Percentiles rank a stretch among this genome's conserved stretches.
Conservation (phyloP, 1,139 yeast genomes). For the Wickerhamomyces sp. region DNA sequence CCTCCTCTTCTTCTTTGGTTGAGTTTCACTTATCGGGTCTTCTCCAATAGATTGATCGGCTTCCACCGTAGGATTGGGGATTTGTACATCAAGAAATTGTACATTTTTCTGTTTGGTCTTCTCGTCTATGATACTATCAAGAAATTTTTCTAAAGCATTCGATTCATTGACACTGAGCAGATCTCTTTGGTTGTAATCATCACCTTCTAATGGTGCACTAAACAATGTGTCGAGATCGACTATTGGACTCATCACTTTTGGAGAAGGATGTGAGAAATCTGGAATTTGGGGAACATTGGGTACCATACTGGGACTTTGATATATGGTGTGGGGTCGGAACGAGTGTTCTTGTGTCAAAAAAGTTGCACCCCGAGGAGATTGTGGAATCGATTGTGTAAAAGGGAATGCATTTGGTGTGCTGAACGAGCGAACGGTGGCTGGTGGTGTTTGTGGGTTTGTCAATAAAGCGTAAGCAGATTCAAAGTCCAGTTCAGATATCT, state of each 20-base stretch:
- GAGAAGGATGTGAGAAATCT: slow-evolving; percentile 7
- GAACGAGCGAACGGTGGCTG: slow-evolving; percentile 1
- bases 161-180: slow-evolving; percentile 26
- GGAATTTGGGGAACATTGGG: neutral
- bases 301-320: neutral
- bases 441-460: slow-evolving; percentile 16
- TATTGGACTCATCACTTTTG: slow-evolving; percentile 9
- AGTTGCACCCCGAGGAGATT: neutral
- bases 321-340: too few relatives aligned
- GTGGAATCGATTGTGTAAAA: neutral
- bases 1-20: slow-evolving; percentile 27
- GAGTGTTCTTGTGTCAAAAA: neutral
- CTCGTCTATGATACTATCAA: slow-evolving; percentile 34
- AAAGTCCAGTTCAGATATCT: slow-evolving; percentile 20
- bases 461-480: slow-evolving; percentile 22
- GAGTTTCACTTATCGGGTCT: neutral
- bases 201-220: neutral
- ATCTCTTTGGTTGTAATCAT: slow-evolving; percentile 4
- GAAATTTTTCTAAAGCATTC: slow-evolving; percentile 32
- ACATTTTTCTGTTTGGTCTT: slow-evolving; percentile 3
- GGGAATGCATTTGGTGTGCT: neutral
- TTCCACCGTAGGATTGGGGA: neutral
- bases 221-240: slow-evolving; percentile 8
- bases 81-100: neutral
- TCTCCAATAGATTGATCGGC: neutral